Percentiles rank a stretch among this genome's conserved stretches.
These are phyloP conservation scores for Cyberlindnera lachancei DNA, from an alignment of 805 yeast genomes.

Conservation along the genomic window DNA sequence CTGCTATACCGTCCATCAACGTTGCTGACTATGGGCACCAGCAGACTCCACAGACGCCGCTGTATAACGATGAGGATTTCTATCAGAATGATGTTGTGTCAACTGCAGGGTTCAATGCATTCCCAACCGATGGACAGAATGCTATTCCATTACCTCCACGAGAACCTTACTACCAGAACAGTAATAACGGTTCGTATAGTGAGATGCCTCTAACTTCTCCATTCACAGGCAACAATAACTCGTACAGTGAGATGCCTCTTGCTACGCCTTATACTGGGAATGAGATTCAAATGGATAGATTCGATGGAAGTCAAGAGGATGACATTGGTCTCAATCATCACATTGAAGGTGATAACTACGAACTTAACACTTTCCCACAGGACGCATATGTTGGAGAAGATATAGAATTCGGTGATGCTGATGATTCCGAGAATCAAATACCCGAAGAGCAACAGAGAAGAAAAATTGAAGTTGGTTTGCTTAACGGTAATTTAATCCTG, in stretches of 20 bases:
- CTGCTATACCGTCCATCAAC: conserved; percentile 12
- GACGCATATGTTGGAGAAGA: conserved; percentile 11
- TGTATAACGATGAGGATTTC: conserved; percentile 12
- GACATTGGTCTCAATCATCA: conserved; percentile 27
- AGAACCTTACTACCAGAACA: no score
- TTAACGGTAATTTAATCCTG: conserved; percentile 70
- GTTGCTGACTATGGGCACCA: conserved; percentile 4
- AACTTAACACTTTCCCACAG: conserved; percentile 18
- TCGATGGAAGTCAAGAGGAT: conserved; percentile 24
- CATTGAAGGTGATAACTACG: conserved; percentile 22
- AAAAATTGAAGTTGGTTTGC: conserved; percentile 24
- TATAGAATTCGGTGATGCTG: conserved; percentile 28
- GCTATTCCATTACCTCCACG: conserved; percentile 5
- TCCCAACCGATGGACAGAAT: conserved; percentile 12
- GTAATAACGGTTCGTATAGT: no score
- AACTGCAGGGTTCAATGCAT: conserved; percentile 14
- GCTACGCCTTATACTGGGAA: conserved; percentile 3
- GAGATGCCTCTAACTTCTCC: conserved; percentile 6
- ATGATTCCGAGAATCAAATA: conserved; percentile 33
- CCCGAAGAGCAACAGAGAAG: conserved; percentile 37
- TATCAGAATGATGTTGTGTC: conserved; percentile 10
- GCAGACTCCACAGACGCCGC: not conserved
- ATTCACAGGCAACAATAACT: conserved; percentile 7
- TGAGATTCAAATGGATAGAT: conserved; percentile 7
- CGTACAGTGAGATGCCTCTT: conserved; percentile 5